phyloP scores from a whole-genome alignment of 2,329 filamentous ascomycete genomes.

The Fusarium devonianum region DNA sequence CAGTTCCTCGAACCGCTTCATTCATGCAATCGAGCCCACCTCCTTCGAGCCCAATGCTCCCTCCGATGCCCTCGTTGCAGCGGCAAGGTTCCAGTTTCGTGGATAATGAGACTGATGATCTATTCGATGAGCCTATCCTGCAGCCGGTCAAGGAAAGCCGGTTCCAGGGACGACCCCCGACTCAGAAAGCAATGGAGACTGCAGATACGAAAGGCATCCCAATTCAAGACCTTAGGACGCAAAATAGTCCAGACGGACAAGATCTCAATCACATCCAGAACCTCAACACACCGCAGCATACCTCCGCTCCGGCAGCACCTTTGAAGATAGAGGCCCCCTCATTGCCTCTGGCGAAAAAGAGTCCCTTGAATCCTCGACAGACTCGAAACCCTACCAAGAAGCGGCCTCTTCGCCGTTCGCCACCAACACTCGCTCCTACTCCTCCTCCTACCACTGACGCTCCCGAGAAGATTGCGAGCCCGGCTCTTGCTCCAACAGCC shows the following conservation, averaged over 20 bases:
- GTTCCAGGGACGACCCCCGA: constrained; percentile 29
- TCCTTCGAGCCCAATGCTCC: constrained; percentile 81
- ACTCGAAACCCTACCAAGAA: constrained; percentile 28
- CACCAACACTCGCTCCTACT: constrained; percentile 45
- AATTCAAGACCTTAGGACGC: constrained; percentile 54
- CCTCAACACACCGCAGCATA: constrained; percentile 44
- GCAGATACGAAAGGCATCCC: constrained; percentile 48
- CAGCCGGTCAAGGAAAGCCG: constrained; percentile 50
- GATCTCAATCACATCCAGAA: constrained; percentile 48
- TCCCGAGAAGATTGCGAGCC: constrained; percentile 45
- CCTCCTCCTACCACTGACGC: constrained; percentile 51
- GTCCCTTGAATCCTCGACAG: constrained; percentile 14
- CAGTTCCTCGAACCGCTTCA: constrained; percentile 70
- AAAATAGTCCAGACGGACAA: constrained; percentile 46
- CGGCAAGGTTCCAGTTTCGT: constrained; percentile 83
- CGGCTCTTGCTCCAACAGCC: constrained; percentile 23
- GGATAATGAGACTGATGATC: constrained; percentile 76
- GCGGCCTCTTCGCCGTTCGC: constrained; percentile 30
- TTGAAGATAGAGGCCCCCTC: constrained; percentile 30
- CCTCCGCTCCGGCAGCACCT: constrained; percentile 29
- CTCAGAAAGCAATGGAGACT: constrained; percentile 41
- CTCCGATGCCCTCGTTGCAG: constrained; percentile 67
- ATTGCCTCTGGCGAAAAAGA: constrained; percentile 37
- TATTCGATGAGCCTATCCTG: constrained; percentile 68
- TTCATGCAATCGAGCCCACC: constrained; percentile 67